Evolutionary conservation across 306 rosid species (phyloP).

Genomic region (Medicago ruthenica): DNA sequence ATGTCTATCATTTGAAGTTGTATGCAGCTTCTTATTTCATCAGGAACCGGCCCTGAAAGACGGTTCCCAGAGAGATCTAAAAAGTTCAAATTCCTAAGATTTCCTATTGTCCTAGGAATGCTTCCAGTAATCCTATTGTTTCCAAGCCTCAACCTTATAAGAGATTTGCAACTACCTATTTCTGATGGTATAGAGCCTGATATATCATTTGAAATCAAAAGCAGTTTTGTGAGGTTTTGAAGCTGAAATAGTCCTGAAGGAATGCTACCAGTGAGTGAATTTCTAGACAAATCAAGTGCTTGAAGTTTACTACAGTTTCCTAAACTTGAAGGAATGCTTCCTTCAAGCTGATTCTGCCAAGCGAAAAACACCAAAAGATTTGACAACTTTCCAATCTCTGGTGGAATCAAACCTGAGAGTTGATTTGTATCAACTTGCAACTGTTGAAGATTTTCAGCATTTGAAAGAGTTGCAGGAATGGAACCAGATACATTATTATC

Average conservation of each 20-base stretch:
- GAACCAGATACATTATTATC: slow-evolving; percentile 88
- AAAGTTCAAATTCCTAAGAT: slow-evolving; percentile 68
- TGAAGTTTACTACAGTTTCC: slow-evolving; percentile 66
- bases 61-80: slow-evolving; percentile 81
- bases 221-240: slow-evolving; percentile 81
- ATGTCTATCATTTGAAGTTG: slow-evolving; percentile 87
- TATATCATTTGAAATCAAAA: slow-evolving; percentile 83
- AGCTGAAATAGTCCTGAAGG: slow-evolving; percentile 81
- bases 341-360: slow-evolving; percentile 94
- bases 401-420: slow-evolving; percentile 89
- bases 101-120: slow-evolving; percentile 74
- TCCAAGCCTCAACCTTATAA: slow-evolving; percentile 79
- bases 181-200: slow-evolving; percentile 79
- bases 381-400: slow-evolving; percentile 69
- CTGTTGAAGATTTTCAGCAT: slow-evolving; percentile 67
- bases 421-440: slow-evolving; percentile 90
- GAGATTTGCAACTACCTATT: slow-evolving; percentile 83
- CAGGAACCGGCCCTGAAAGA: slow-evolving; percentile 75
- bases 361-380: slow-evolving; percentile 77
- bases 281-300: slow-evolving; percentile 83
- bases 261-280: slow-evolving; percentile 74
- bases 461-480: slow-evolving; percentile 76
- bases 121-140: slow-evolving; percentile 72
- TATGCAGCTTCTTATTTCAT: slow-evolving; percentile 77
- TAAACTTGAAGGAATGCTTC: slow-evolving; percentile 80